Evolutionary conservation across 192 early-diverging fungal species (phyloP).

Genomic region (Cladochytrium replicatum): DNA sequence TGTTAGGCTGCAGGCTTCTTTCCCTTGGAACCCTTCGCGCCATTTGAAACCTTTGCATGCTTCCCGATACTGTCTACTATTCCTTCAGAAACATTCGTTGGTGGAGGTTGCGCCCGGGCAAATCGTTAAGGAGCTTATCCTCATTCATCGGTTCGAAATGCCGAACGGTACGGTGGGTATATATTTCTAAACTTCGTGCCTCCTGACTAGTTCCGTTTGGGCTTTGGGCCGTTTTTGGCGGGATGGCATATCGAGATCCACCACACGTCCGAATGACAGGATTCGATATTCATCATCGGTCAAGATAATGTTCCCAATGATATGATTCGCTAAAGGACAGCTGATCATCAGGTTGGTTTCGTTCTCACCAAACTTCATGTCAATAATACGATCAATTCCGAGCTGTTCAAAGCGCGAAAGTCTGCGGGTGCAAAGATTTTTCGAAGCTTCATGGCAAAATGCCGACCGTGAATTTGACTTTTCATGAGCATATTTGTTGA

Average conservation of each 20-base stretch:
- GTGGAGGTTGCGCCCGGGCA: background rate
- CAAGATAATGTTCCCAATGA: constrained; percentile 87
- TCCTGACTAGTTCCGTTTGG: constrained; percentile 15
- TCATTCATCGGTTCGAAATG: constrained; percentile 45
- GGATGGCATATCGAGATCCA: constrained; percentile 68
- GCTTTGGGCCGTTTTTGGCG: background rate
- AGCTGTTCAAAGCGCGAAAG: constrained; percentile 72
- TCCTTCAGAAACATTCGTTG: background rate
- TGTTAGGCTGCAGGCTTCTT: too few species aligned
- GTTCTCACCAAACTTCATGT: constrained; percentile 81
- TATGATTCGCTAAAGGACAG: constrained; percentile 37
- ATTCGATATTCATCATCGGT: constrained; percentile 82
- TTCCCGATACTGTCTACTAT: background rate
- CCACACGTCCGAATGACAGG: constrained; percentile 73
- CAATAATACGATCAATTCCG: constrained; percentile 83
- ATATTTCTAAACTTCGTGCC: constrained; percentile 53
- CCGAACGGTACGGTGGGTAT: constrained; percentile 50
- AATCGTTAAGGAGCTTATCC: constrained; percentile 29
- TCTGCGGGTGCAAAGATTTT: constrained; percentile 77
- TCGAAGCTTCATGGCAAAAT: constrained; percentile 87
- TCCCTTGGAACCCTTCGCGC: background rate
- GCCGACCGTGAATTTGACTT: constrained; percentile 73
- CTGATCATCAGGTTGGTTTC: constrained; percentile 8
- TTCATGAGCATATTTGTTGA: constrained; percentile 79
- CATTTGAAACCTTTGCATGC: constrained; percentile 1